Base-by-base conservation (phyloP, 2,329 filamentous ascomycete species). In the Pseudocercospora musae region DNA sequence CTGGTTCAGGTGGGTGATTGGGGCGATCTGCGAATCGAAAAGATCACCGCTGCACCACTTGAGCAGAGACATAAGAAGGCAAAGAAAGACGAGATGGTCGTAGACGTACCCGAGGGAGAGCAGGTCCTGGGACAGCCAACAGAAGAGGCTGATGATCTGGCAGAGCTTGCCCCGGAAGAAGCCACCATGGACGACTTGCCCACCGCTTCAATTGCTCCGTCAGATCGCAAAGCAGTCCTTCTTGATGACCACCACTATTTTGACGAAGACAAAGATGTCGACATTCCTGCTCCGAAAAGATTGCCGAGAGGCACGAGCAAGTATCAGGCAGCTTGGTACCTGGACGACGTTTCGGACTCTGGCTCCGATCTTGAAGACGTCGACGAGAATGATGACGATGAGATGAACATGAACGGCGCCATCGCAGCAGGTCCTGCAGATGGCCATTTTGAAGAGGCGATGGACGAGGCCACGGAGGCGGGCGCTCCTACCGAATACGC, bases 221-320 rank as follows among this genome's bases (percentile, higher is more conserved):
- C 71, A 25, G 79, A 81, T 62, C 73, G 80, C 73, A 96, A 94
- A 78, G 95, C 94, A 67, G 95, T 99, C 0, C 80, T 99, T 44
- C 82, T 99, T 9, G 95, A 99, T 69, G 94, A 98, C 68, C 94
- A 99, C 75, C 94, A 98, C 75, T 99, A 99, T 77, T 99, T 98
- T 74, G 93, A 93, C 0, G 94, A 98, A 48, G 92, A 95, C 52
- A 89, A 95, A 58, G 82, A 84, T 46, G 79, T 87, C 58, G 80
- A 83, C 18, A 80, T 86, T 18, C 78, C 82, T 37, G 78, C 80
- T 31, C 90, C 91, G 6, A 95, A 89, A 77, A 86, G 87, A 65
- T 78, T 99, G 21, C 95, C 95, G 0, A 91, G 88, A 76, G 95
- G 95, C 66, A 99, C 95, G 2, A 98, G 95, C 42, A 87, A 89